Evolutionary conservation across 2,329 filamentous ascomycete species (phyloP).

Genomic region (Fusarium sp.): DNA sequence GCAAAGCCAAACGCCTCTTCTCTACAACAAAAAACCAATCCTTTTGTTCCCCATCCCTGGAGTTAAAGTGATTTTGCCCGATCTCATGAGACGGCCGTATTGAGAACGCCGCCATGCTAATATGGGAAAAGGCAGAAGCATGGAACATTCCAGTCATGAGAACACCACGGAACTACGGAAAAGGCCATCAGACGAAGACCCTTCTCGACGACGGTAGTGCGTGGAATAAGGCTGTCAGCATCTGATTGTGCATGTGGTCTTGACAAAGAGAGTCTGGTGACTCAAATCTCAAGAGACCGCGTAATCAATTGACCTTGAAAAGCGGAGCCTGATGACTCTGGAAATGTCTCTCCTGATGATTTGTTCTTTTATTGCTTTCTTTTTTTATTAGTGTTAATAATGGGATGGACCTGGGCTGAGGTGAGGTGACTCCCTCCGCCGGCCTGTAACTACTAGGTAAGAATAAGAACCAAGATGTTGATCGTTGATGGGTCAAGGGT

Average conservation of each 20-base stretch:
- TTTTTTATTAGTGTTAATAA: neutral
- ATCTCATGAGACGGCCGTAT: neutral
- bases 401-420: neutral
- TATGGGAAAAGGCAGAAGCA: neutral
- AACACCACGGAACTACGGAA: slow-evolving; percentile 9
- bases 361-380: neutral
- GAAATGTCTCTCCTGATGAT: neutral
- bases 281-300: slow-evolving; percentile 20
- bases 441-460: neutral
- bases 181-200: slow-evolving; percentile 14
- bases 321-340: slow-evolving; percentile 7
- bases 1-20: neutral
- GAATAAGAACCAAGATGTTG: slow-evolving; percentile 30
- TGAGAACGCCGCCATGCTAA: neutral
- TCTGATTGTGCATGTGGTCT: slow-evolving; percentile 24
- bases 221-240: slow-evolving; percentile 24
- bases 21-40: neutral
- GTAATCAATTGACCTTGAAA: slow-evolving; percentile 27
- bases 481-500: slow-evolving; percentile 22
- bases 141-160: slow-evolving; percentile 38
- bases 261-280: slow-evolving; percentile 32
- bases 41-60: neutral
- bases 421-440: neutral
- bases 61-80: slow-evolving; percentile 11
- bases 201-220: slow-evolving; percentile 7